A percentile compares a stretch with the other conserved stretches of the same genome.
phyloP scores from a whole-genome alignment of 2,329 filamentous ascomycete genomes.

The Aspergillus hiratsukae region DNA sequence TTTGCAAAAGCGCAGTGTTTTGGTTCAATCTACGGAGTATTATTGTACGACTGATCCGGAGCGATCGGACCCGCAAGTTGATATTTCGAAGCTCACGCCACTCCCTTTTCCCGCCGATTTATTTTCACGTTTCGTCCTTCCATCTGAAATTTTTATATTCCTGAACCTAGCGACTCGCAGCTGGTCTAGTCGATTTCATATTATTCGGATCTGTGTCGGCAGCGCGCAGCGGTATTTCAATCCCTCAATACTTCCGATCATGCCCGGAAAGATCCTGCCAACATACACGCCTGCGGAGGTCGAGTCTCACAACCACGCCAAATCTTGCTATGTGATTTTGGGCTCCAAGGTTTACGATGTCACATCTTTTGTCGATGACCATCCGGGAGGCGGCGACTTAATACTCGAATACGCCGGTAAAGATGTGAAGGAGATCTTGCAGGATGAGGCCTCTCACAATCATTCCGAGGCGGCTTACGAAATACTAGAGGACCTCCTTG shows the following conservation, averaged over 20 bases:
- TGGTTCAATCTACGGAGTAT: no score
- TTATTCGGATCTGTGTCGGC: neutral
- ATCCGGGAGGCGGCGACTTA: slow-evolving; percentile 84
- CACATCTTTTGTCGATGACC: slow-evolving; percentile 82
- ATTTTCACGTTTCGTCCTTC: slow-evolving; percentile 1
- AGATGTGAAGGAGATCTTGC: slow-evolving; percentile 77
- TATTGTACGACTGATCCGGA: slow-evolving; percentile 9
- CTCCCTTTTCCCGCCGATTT: slow-evolving; percentile 12
- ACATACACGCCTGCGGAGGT: slow-evolving; percentile 79
- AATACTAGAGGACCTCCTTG: slow-evolving; percentile 77
- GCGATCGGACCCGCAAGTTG: slow-evolving; percentile 15
- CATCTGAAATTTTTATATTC: neutral
- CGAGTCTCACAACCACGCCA: slow-evolving; percentile 68
- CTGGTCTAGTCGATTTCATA: neutral
- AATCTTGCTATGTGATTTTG: slow-evolving; percentile 90
- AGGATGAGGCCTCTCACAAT: slow-evolving; percentile 74
- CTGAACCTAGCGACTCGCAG: neutral
- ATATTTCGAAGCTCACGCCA: slow-evolving; percentile 23
- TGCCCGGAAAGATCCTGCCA: slow-evolving; percentile 78
- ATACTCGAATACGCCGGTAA: slow-evolving; percentile 87
- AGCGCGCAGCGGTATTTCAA: neutral
- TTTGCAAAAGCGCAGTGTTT: neutral
- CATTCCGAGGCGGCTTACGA: slow-evolving; percentile 96
- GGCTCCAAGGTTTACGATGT: slow-evolving; percentile 92
- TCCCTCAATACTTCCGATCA: slow-evolving; percentile 37